These are phyloP conservation scores for Fusarium nygamai DNA, from an alignment of 2,329 filamentous ascomycete species.

Conservation along the genomic window DNA sequence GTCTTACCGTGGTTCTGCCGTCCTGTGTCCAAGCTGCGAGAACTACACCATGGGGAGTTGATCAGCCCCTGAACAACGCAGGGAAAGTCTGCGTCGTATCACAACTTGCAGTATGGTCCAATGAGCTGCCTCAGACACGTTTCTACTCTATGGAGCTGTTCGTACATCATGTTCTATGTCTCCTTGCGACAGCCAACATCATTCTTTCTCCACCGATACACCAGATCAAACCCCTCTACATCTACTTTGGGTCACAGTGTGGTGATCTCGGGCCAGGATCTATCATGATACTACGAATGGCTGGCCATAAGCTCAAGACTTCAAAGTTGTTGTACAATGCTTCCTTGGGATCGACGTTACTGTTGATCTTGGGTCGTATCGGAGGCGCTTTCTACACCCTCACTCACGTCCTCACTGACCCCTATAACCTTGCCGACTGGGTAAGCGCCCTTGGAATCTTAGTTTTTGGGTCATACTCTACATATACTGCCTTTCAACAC, in stretches of 20 bases:
- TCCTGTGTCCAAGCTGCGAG: slow-evolving; percentile 29
- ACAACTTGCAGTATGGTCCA: slow-evolving; percentile 38
- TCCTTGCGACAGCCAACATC: slow-evolving; percentile 35
- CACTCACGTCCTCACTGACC: slow-evolving; percentile 31
- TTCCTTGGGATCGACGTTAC: slow-evolving; percentile 19
- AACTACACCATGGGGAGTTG: slow-evolving; percentile 36
- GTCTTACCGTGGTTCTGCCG: slow-evolving; percentile 38
- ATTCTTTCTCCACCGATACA: slow-evolving; percentile 35
- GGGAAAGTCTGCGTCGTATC: slow-evolving; percentile 40
- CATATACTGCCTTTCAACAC: slow-evolving; percentile 21
- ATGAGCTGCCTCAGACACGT: slow-evolving; percentile 27
- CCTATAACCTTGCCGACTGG: slow-evolving; percentile 36
- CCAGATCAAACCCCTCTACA: slow-evolving; percentile 41
- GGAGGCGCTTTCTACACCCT: slow-evolving; percentile 30
- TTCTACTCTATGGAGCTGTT: slow-evolving; percentile 36
- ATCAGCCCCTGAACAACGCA: slow-evolving; percentile 25
- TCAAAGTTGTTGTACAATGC: slow-evolving; percentile 28
- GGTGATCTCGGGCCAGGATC: slow-evolving; percentile 37
- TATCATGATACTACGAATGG: slow-evolving; percentile 33
- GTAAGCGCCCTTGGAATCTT: slow-evolving; percentile 30
- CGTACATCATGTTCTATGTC: slow-evolving; percentile 40
- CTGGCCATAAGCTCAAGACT: slow-evolving; percentile 18
- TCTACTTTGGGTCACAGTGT: slow-evolving; percentile 40
- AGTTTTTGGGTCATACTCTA: slow-evolving; percentile 38
- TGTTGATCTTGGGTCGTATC: slow-evolving; percentile 26